Evolutionary conservation across 495 filamentous ascomycete species (phyloP), one percentile per base, ranked within the genome.

Genomic region (Friedmanniomyces endolithicus): DNA sequence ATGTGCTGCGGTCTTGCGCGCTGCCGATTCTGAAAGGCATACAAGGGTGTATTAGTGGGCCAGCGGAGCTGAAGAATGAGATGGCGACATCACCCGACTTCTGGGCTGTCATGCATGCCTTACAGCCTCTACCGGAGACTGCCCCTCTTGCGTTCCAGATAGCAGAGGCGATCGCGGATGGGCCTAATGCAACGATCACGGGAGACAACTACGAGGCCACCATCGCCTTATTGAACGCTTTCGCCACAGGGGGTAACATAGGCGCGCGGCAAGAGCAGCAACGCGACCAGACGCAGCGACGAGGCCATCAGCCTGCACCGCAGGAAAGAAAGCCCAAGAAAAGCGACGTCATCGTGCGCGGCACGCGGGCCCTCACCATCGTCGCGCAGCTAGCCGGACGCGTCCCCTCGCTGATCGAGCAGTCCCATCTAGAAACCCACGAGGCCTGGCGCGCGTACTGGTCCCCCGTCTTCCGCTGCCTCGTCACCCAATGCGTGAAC

Each of bases 1-100:
- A 86, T 46, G 75, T 81, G 6, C 70, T 96, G 37, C 80, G 85
- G 49, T 86, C 84, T 63, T 82, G 87, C 1, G 85, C 89, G 2
- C 72, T 75, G 23, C 76, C 87, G 0, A 78, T 88, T 1, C 71
- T 95, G 25, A 83, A 85, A 63, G 90, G 92, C 1, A 71, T 99
- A 14, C 77, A 79, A 25, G 73, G 84, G 19, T 97, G 92, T 63
- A 81, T 90, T 54, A 79, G 82, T 46, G 78, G 85, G 53, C 78
- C 86, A 0, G 80, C 80, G 24, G 80, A 82, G 23, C 75, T 99
- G 20, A 79, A 87, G 53, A 95, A 84, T 58, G 90, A 96, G 69
- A 87, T 97, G 57, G 89, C 90, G 63, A 89, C 87, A 19, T 95
- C 90, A 24, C 92, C 92, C 0, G 94, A 99, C 61, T 96, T 99